phyloP scores from a whole-genome alignment of 257 asterid species.

The Salvia miltiorrhiza region DNA sequence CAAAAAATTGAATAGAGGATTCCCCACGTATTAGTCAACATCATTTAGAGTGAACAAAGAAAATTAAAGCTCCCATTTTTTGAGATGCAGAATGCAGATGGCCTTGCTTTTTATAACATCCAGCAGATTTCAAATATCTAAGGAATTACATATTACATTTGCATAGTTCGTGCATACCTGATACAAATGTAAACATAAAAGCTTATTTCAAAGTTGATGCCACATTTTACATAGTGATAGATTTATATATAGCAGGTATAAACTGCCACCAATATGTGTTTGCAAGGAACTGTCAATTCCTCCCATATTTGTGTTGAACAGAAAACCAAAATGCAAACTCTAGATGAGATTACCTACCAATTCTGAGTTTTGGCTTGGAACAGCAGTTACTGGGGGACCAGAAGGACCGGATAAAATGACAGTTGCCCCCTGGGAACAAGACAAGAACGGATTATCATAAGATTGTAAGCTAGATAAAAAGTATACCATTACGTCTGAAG shows the following conservation, averaged over 20 bases:
- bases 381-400: constrained; percentile 83
- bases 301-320: neutral
- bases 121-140: neutral
- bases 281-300: constrained; percentile 1
- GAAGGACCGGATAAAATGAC: constrained; percentile 90
- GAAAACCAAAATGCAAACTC: neutral
- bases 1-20: constrained; percentile 68
- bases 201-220: constrained; percentile 4
- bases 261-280: neutral
- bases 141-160: neutral
- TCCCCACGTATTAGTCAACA: constrained; percentile 21
- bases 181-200: neutral
- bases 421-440: constrained; percentile 76
- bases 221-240: neutral
- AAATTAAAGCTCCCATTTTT: neutral
- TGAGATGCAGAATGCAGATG: constrained; percentile 16
- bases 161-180: constrained; percentile 10
- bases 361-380: constrained; percentile 86
- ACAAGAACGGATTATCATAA: constrained; percentile 16
- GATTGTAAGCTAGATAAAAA: constrained; percentile 12
- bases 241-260: constrained; percentile 1
- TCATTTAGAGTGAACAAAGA: constrained; percentile 7
- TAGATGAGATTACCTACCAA: constrained; percentile 54
- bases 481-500: neutral
- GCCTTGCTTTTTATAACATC: neutral